phyloP scores from a whole-genome alignment of 2,329 filamentous ascomycete species.

The Tothia fuscella region DNA sequence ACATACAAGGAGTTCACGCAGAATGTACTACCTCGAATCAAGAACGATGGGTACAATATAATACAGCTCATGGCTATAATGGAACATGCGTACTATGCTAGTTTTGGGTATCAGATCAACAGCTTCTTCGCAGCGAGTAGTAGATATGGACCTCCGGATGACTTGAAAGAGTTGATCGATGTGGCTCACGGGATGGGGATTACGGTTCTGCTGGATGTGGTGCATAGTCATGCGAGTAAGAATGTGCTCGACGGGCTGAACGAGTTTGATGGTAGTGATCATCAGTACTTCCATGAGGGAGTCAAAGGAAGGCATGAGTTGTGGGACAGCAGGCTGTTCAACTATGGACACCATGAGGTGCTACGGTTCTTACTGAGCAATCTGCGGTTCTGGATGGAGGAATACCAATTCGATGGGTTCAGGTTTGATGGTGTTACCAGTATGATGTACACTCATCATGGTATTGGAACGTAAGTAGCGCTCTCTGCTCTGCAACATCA shows the following conservation, averaged over 20 bases:
- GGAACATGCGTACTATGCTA: conserved; percentile 99
- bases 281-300: conserved; percentile 90
- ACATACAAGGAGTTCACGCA: conserved; percentile 97
- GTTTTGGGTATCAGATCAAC: conserved; percentile 97
- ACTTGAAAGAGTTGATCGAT: conserved; percentile 92
- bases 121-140: conserved; percentile 98
- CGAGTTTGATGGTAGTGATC: conserved; percentile 88
- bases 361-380: conserved; percentile 93
- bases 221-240: conserved; percentile 96
- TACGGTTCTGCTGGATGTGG: conserved; percentile 83
- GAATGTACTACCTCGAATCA: conserved; percentile 84
- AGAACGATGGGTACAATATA: conserved; percentile 83
- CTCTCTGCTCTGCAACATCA: not conserved
- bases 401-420: conserved; percentile 94
- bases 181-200: conserved; percentile 86
- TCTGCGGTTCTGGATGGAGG: conserved; percentile 97
- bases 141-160: conserved; percentile 84
- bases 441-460: conserved; percentile 94
- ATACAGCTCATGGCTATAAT: conserved; percentile 99
- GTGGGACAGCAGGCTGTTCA: conserved; percentile 95
- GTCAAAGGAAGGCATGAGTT: conserved; percentile 75
- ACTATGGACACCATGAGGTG: conserved; percentile 91
- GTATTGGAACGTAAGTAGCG: conserved; percentile 75
- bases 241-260: conserved; percentile 93
- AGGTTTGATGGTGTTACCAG: conserved; percentile 96